Conservation (phyloP, 495 filamentous ascomycete genomes). For the Paragyromitra xinjiangensis region DNA sequence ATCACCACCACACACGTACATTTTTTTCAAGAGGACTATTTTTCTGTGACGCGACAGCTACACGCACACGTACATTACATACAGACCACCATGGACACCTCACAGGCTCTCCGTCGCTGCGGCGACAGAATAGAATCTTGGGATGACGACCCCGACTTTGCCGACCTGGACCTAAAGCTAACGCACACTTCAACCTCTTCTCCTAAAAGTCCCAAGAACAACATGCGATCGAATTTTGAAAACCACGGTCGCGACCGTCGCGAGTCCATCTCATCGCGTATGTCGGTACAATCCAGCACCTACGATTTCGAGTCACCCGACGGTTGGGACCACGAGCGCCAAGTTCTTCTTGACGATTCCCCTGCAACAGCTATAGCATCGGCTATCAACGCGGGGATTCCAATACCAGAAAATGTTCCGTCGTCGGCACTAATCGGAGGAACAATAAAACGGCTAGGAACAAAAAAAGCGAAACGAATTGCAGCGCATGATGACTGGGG, state of each 20-base stretch:
- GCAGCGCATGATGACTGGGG: conserved; percentile 83
- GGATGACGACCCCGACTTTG: conserved; percentile 59
- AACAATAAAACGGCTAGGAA: conserved; percentile 90
- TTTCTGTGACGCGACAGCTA: conserved; percentile 52
- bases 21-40: conserved; percentile 41
- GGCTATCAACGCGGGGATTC: conserved; percentile 87
- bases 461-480: conserved; percentile 77
- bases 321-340: conserved; percentile 52
- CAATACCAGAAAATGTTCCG: conserved; percentile 88
- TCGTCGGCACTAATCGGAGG: conserved; percentile 92
- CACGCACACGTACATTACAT: conserved; percentile 53
- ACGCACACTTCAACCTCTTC: conserved; percentile 50
- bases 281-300: conserved; percentile 55
- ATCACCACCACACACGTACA: conserved; percentile 54
- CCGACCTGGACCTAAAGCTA: conserved; percentile 53
- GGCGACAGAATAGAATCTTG: conserved; percentile 57
- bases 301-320: conserved; percentile 55
- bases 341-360: conserved; percentile 56
- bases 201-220: conserved; percentile 51
- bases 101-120: conserved; percentile 55
- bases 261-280: conserved; percentile 57
- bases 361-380: conserved; percentile 74
- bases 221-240: conserved; percentile 50
- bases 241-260: conserved; percentile 54
- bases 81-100: conserved; percentile 54